Percentiles rank a stretch among this genome's conserved stretches.
Evolutionary conservation across 495 filamentous ascomycete genomes (phyloP).

Genomic region (Penicillium ucsense): DNA sequence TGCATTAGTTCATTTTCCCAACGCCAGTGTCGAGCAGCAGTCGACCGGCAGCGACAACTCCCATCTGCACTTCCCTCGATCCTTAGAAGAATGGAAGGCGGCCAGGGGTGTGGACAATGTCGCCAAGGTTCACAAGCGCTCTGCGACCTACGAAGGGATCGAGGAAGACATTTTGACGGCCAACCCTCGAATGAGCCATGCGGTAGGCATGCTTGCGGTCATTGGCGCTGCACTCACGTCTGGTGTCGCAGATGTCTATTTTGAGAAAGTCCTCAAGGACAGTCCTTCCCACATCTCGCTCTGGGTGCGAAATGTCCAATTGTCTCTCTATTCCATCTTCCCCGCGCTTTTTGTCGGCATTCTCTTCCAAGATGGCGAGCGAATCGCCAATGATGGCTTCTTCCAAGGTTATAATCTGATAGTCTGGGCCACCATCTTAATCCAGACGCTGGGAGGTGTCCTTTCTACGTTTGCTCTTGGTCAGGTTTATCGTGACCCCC

Average conservation of each 20-base stretch:
- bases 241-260: conserved; percentile 79
- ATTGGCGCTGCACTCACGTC: conserved; percentile 67
- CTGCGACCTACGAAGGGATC: conserved; percentile 92
- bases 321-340: conserved; percentile 85
- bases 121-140: conserved; percentile 51
- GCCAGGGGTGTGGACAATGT: conserved; percentile 31
- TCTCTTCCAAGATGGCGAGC: conserved; percentile 72
- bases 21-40: conserved; percentile 36
- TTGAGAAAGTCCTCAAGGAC: conserved; percentile 91
- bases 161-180: conserved; percentile 62
- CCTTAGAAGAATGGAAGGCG: conserved; percentile 47
- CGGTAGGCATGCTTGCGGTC: conserved; percentile 69
- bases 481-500: conserved; percentile 57
- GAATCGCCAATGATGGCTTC: conserved; percentile 74
- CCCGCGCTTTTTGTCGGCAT: conserved; percentile 80
- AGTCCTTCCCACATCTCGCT: conserved; percentile 58
- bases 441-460: conserved; percentile 79
- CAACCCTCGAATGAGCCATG: conserved; percentile 59
- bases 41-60: conserved; percentile 40
- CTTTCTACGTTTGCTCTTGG: conserved; percentile 76
- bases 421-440: conserved; percentile 75
- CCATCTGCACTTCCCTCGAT: conserved; percentile 61
- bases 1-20: conserved; percentile 75
- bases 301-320: conserved; percentile 90
- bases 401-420: conserved; percentile 89